Evolutionary conservation across 495 filamentous ascomycete species (phyloP).

Genomic region (Xylaria grammica): DNA sequence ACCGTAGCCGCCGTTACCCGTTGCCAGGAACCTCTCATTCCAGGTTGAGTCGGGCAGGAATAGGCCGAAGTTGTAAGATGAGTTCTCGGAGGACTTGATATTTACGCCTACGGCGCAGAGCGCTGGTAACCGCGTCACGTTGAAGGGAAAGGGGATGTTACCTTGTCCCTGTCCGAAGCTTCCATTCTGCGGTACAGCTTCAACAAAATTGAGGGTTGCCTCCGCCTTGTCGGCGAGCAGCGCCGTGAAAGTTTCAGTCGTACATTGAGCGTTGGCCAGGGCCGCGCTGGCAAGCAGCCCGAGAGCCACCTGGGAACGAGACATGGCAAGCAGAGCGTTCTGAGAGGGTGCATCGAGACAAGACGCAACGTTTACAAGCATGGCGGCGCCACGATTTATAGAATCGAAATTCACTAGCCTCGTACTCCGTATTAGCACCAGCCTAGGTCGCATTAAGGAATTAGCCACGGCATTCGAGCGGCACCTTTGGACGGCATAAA

Average conservation of each 20-base stretch:
- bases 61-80: slow-evolving; percentile 55
- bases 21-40: slow-evolving; percentile 57
- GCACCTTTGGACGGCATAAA: background rate
- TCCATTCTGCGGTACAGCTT: slow-evolving; percentile 34
- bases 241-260: slow-evolving; percentile 26
- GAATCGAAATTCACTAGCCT: background rate
- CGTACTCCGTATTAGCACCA: background rate
- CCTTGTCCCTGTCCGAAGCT: slow-evolving; percentile 37
- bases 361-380: background rate
- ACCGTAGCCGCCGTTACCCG: slow-evolving; percentile 62
- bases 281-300: slow-evolving; percentile 21
- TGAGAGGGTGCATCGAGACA: background rate
- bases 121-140: slow-evolving; percentile 48
- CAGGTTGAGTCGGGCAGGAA: slow-evolving; percentile 54
- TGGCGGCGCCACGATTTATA: background rate
- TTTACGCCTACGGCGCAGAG: slow-evolving; percentile 54
- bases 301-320: slow-evolving; percentile 11
- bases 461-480: background rate
- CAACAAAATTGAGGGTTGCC: slow-evolving; percentile 34
- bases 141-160: slow-evolving; percentile 45
- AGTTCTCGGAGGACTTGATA: slow-evolving; percentile 48
- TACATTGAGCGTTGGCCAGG: slow-evolving; percentile 24
- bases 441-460: background rate
- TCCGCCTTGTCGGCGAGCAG: slow-evolving; percentile 28
- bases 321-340: slow-evolving; percentile 16